Conservation (phyloP, 352 stramenopile species). For the Pythium periplocum region DNA sequence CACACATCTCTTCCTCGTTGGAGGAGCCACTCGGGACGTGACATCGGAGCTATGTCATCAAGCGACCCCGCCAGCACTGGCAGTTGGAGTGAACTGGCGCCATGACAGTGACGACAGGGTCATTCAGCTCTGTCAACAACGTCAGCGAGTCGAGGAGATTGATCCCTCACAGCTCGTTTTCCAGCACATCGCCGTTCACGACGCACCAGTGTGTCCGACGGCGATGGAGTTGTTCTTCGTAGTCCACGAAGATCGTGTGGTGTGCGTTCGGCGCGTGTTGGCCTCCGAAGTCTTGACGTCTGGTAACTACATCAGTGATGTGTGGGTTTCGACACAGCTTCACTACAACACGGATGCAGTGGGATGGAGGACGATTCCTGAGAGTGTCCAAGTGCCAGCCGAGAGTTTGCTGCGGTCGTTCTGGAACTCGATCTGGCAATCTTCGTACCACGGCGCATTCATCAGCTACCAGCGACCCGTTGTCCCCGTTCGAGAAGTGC, state of each 20-base stretch:
- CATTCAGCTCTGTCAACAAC: slow-evolving; percentile 15
- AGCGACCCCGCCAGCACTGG: slow-evolving; percentile 7
- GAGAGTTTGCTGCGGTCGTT: too few relatives aligned
- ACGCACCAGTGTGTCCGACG: slow-evolving; percentile 4
- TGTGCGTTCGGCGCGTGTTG: slow-evolving; percentile 23
- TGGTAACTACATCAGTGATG: slow-evolving; percentile 37
- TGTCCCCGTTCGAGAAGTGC: too few relatives aligned
- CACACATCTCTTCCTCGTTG: slow-evolving; percentile 11
- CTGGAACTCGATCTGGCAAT: too few relatives aligned
- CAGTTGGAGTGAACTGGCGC: slow-evolving; percentile 29
- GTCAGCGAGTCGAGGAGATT: slow-evolving; percentile 6
- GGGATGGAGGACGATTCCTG: slow-evolving; percentile 34
- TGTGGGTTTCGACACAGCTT: slow-evolving; percentile 31
- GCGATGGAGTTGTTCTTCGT: not conserved
- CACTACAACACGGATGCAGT: slow-evolving; percentile 42
- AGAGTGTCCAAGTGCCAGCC: too few relatives aligned
- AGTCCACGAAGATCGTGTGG: slow-evolving; percentile 17
- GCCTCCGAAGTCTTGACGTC: slow-evolving; percentile 12
- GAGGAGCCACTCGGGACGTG: slow-evolving; percentile 5
- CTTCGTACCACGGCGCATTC: too few relatives aligned
- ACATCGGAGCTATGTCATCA: slow-evolving; percentile 9
- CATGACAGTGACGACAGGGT: slow-evolving; percentile 10
- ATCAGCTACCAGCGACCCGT: too few relatives aligned
- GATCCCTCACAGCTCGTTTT: slow-evolving; percentile 5
- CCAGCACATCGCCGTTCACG: slow-evolving; percentile 7